Percentiles rank a stretch among this genome's conserved stretches.
phyloP scores from a whole-genome alignment of 768 basidiomycete genomes.

The Steccherinum ochraceum region DNA sequence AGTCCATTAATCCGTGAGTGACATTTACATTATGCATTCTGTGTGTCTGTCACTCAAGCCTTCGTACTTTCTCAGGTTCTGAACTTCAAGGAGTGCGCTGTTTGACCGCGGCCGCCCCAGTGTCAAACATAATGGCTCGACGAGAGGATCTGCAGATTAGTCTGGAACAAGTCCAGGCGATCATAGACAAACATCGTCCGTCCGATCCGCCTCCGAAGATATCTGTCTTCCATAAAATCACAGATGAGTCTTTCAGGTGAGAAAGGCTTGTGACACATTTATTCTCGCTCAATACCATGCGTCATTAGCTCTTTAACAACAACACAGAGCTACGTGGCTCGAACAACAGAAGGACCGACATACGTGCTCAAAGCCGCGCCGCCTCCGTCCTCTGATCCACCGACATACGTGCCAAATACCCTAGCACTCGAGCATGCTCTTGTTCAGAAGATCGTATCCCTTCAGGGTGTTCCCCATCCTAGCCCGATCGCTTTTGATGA shows the following conservation, averaged over 20 bases:
- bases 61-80: too few relatives aligned
- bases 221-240: background rate
- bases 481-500: conserved; percentile 40
- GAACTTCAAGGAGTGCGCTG: too few relatives aligned
- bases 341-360: background rate
- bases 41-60: too few relatives aligned
- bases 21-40: too few relatives aligned
- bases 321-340: background rate
- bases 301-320: background rate
- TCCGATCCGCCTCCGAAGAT: background rate
- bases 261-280: background rate
- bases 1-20: too few relatives aligned
- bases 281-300: background rate
- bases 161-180: background rate
- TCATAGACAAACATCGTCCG: background rate
- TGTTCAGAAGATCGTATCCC: conserved; percentile 11
- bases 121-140: too few relatives aligned
- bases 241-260: background rate
- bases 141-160: background rate
- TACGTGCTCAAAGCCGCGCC: background rate
- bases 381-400: background rate
- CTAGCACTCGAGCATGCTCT: conserved; percentile 19
- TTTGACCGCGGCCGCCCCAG: too few relatives aligned
- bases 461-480: conserved; percentile 43
- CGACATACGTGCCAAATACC: conserved; percentile 16